phyloP scores from a whole-genome alignment of 2,329 filamentous ascomycete genomes.

The Paecilomyces sp. region DNA sequence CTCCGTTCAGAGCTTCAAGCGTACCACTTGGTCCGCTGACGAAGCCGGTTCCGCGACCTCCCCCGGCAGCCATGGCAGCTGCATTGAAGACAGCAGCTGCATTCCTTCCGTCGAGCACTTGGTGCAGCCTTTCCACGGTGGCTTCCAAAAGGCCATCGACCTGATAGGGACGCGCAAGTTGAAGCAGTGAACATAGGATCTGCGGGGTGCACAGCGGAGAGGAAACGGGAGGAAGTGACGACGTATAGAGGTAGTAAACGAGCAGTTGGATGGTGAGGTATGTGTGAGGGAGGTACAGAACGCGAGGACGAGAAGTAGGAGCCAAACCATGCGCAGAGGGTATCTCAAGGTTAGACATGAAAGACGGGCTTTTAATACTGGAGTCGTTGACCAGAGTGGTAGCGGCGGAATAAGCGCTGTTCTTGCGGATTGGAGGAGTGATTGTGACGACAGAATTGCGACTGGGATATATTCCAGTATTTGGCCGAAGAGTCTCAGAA shows the following conservation, averaged over 20 bases:
- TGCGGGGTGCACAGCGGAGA: slow-evolving; percentile 85
- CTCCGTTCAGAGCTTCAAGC: slow-evolving; percentile 35
- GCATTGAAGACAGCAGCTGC: slow-evolving; percentile 97
- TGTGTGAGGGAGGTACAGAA: slow-evolving; percentile 89
- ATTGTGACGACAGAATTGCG: slow-evolving; percentile 82
- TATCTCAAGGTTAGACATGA: slow-evolving; percentile 38
- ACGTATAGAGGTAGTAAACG: slow-evolving; percentile 90
- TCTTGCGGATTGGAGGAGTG: slow-evolving; percentile 49
- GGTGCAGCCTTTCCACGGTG: slow-evolving; percentile 82
- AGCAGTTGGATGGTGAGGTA: slow-evolving; percentile 82
- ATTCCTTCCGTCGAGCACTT: slow-evolving; percentile 84
- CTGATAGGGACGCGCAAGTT: slow-evolving; percentile 87
- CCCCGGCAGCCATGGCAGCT: slow-evolving; percentile 93
- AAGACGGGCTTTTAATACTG: slow-evolving; percentile 22
- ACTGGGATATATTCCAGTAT: slow-evolving; percentile 49
- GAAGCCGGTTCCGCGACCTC: slow-evolving; percentile 74
- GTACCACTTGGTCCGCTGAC: slow-evolving; percentile 46
- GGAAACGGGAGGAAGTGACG: slow-evolving; percentile 67
- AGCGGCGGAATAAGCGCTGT: slow-evolving; percentile 35
- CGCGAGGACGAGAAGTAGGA: slow-evolving; percentile 64
- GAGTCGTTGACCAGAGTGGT: slow-evolving; percentile 32
- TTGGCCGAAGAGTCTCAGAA: slow-evolving; percentile 65
- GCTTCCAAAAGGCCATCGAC: slow-evolving; percentile 89
- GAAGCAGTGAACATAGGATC: slow-evolving; percentile 88
- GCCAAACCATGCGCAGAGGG: slow-evolving; percentile 48